Percentiles rank a stretch among this genome's conserved stretches.
Conservation (phyloP, 768 basidiomycete genomes). For the Mycena belliarum region DNA sequence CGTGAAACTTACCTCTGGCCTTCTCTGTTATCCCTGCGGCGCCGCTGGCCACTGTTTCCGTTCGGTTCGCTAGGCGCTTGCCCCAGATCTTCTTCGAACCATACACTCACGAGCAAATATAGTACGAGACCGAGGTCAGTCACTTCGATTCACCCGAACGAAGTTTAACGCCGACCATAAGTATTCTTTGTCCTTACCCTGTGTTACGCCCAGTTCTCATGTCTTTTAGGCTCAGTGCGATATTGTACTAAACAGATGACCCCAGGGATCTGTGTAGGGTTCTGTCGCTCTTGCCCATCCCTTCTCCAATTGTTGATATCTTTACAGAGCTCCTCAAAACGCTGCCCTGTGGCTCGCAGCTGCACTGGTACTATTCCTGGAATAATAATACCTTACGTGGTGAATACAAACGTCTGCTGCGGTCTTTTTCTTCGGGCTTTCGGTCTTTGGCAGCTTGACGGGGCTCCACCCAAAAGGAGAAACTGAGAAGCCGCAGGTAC, state of each 20-base stretch:
- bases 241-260: slow-evolving; percentile 38
- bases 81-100: slow-evolving; percentile 43
- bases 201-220: background rate
- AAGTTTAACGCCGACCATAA: slow-evolving; percentile 36
- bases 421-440: background rate
- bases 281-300: background rate
- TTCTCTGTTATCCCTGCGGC: slow-evolving; percentile 42
- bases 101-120: slow-evolving; percentile 36
- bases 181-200: slow-evolving; percentile 25
- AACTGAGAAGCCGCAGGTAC: background rate
- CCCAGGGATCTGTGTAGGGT: slow-evolving; percentile 1
- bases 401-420: background rate
- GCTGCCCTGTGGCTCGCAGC: background rate
- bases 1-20: slow-evolving; percentile 40
- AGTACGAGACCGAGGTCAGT: slow-evolving; percentile 37
- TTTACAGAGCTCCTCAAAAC: background rate
- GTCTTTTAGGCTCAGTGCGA: slow-evolving; percentile 29
- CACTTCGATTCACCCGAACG: slow-evolving; percentile 32
- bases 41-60: slow-evolving; percentile 33
- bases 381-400: background rate
- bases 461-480: background rate
- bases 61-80: slow-evolving; percentile 25
- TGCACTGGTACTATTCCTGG: slow-evolving; percentile 7
- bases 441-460: background rate
- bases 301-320: slow-evolving; percentile 4